Evolutionary conservation across 352 stramenopile species (phyloP).

Genomic region (Plasmopara muralis): DNA sequence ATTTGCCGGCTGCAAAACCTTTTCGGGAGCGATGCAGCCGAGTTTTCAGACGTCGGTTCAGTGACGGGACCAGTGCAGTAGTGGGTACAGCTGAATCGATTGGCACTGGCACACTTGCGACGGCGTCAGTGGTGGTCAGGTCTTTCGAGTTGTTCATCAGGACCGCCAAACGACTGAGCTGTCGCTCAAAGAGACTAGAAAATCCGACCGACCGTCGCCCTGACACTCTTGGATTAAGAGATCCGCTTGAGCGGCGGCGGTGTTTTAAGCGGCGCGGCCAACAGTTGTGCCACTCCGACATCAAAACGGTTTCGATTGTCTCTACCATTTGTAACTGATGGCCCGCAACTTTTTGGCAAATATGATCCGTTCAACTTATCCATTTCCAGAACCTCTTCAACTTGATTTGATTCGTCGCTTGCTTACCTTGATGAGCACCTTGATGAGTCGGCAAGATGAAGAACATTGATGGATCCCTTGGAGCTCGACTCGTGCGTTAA

Average conservation of each 20-base stretch:
- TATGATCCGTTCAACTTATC: neutral
- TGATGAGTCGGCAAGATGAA: too few relatives aligned
- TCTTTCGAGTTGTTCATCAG: constrained; percentile 18
- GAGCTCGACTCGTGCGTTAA: too few relatives aligned
- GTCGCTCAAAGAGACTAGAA: neutral
- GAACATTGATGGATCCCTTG: too few relatives aligned
- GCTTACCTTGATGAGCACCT: too few relatives aligned
- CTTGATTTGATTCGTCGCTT: neutral
- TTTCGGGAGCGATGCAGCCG: constrained; percentile 16
- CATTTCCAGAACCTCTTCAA: neutral
- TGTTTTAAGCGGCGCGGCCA: constrained; percentile 14
- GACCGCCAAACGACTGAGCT: neutral
- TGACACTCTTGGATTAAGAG: constrained; percentile 4
- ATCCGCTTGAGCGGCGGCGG: constrained; percentile 19
- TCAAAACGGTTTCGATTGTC: constrained; percentile 14
- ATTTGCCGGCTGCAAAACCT: constrained; percentile 20
- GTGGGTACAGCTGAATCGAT: constrained; percentile 7
- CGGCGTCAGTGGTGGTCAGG: constrained; percentile 2
- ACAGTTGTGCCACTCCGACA: constrained; percentile 22
- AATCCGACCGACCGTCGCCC: constrained; percentile 4
- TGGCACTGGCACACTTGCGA: neutral
- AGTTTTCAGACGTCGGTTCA: constrained; percentile 11
- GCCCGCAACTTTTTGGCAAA: neutral
- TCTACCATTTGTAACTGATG: constrained; percentile 14
- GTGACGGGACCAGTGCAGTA: constrained; percentile 6